Evolutionary conservation across 768 basidiomycete species (phyloP).

Genomic region (Chalciporus pseudorubinellus): DNA sequence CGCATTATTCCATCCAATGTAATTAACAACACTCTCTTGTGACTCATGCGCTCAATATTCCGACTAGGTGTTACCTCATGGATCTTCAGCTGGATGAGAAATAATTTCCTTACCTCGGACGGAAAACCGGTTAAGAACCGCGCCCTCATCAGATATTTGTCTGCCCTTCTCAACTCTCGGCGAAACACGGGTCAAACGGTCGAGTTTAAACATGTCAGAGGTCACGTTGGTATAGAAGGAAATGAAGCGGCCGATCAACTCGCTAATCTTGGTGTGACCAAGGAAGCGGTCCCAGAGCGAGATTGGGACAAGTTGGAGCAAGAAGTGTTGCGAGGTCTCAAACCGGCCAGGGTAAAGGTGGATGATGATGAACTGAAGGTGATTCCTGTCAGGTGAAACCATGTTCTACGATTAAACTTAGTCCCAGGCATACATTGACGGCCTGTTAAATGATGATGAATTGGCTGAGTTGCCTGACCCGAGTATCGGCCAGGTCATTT

Average conservation of each 20-base stretch:
- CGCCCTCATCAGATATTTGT: constrained; percentile 66
- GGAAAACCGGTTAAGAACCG: constrained; percentile 70
- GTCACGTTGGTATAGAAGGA: constrained; percentile 72
- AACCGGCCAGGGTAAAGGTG: not conserved
- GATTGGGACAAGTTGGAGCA: constrained; percentile 50
- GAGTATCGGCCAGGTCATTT: not conserved
- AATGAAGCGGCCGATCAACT: constrained; percentile 85
- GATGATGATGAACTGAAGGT: constrained; percentile 22
- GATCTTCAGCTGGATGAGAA: constrained; percentile 65
- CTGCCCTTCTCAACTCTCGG: constrained; percentile 58
- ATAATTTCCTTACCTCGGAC: constrained; percentile 44
- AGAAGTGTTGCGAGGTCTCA: constrained; percentile 10
- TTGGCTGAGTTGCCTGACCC: constrained; percentile 21
- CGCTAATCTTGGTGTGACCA: constrained; percentile 56
- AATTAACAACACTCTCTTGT: constrained; percentile 1
- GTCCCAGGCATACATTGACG: constrained; percentile 33
- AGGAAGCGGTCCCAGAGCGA: constrained; percentile 44
- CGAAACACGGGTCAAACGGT: constrained; percentile 52
- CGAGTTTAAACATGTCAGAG: constrained; percentile 69
- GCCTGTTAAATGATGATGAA: constrained; percentile 36
- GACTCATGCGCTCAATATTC: constrained; percentile 5
- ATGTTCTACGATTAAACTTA: constrained; percentile 5
- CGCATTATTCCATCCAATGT: constrained; percentile 82
- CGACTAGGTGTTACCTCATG: constrained; percentile 62
- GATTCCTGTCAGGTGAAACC: constrained; percentile 2